These are phyloP conservation scores for Naganishia sp. DNA, from an alignment of 1,284 basidiomycete species.

Conservation along the genomic window DNA sequence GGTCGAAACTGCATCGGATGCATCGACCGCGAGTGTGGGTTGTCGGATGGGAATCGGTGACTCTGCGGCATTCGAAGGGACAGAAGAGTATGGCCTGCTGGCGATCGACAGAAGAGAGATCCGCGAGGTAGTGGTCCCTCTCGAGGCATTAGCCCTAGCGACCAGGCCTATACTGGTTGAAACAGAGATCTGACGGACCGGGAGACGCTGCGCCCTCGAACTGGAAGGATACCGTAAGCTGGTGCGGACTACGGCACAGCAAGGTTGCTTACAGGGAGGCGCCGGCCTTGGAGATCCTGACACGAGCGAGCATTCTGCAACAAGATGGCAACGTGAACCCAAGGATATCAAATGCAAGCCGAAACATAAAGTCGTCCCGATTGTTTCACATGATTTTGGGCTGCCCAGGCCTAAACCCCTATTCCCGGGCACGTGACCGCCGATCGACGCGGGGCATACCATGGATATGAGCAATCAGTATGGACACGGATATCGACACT, in stretches of 20 bases:
- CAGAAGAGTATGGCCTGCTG: conserved; percentile 8
- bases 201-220: conserved; percentile 6
- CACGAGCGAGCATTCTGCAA: conserved; percentile 6
- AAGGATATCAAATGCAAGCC: background rate
- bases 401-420: background rate
- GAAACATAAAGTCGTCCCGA: background rate
- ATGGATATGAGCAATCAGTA: no score
- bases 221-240: background rate
- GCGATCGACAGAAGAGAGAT: background rate
- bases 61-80: background rate
- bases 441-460: background rate
- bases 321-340: no score
- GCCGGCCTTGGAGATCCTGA: background rate
- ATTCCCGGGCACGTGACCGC: conserved; percentile 1
- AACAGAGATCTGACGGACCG: no score
- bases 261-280: background rate
- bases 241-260: no score
- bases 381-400: background rate
- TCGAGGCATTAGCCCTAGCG: no score
- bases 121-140: no score
- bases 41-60: conserved; percentile 3
- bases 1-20: conserved; percentile 10
- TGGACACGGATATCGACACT: background rate
- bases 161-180: no score
- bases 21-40: background rate